Conservation (phyloP, 2,329 filamentous ascomycete genomes). For the Calonectria leucothoes region DNA sequence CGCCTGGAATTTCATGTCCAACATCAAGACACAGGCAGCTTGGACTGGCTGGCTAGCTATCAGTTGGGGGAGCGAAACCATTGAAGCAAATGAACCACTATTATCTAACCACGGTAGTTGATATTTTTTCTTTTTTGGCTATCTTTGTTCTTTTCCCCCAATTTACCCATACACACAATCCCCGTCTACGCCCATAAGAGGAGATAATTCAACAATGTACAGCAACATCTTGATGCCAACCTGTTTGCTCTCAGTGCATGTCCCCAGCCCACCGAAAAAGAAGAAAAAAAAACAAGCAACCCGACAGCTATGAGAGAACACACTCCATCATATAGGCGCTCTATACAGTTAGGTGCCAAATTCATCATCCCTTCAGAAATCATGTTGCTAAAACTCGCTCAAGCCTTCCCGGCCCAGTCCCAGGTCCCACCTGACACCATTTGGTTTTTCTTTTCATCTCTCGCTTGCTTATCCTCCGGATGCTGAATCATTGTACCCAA, state of each 20-base stretch:
- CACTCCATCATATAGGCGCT: neutral
- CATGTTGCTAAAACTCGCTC: slow-evolving; percentile 1
- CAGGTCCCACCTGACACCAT: neutral
- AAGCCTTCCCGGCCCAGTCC: neutral
- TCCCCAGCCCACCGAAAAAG: neutral
- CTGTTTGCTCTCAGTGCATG: neutral
- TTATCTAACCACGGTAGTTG: slow-evolving; percentile 7
- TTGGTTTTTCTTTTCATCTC: neutral
- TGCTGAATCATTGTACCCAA: slow-evolving; percentile 13
- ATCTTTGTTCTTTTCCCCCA: neutral
- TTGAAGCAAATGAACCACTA: neutral
- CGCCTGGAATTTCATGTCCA: too few species aligned
- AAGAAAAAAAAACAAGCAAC: neutral
- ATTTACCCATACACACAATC: slow-evolving; percentile 2
- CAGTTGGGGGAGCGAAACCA: neutral
- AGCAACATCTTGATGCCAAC: slow-evolving; percentile 6
- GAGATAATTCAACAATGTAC: slow-evolving; percentile 1
- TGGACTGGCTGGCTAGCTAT: neutral
- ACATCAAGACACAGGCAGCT: neutral
- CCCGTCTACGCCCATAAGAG: neutral
- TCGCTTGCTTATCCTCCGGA: neutral
- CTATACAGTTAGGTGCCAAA: neutral
- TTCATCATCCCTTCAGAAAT: slow-evolving; percentile 1
- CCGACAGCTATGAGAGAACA: neutral
- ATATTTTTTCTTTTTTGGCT: slow-evolving; percentile 12